Conservation (phyloP, 345 rosid species). For the Tarenaya hassleriana region DNA sequence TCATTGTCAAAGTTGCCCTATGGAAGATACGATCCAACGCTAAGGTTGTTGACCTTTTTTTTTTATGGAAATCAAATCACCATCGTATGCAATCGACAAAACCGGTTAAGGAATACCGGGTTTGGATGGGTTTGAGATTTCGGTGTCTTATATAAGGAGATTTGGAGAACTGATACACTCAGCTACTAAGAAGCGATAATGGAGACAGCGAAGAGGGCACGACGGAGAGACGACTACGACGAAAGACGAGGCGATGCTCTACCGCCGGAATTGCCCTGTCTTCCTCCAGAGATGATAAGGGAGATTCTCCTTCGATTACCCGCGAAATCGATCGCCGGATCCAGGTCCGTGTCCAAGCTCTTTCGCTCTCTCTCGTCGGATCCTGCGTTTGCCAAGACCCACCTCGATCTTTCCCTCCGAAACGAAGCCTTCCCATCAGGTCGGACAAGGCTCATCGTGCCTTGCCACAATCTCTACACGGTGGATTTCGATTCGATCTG, state of each 20-base stretch:
- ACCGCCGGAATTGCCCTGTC: conserved; percentile 5
- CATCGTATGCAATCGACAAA: too few species aligned
- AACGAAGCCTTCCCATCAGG: not conserved
- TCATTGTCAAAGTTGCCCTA: too few species aligned
- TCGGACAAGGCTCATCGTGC: conserved; percentile 21
- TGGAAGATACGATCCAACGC: too few species aligned
- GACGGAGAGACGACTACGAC: conserved; percentile 14
- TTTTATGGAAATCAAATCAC: too few species aligned
- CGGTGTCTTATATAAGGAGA: too few species aligned
- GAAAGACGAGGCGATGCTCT: not conserved
- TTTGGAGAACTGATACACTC: conserved; percentile 3
- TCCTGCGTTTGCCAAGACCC: conserved; percentile 32
- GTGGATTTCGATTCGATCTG: conserved; percentile 23
- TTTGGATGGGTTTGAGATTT: too few species aligned
- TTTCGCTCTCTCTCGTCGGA: conserved; percentile 29
- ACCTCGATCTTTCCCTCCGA: conserved; percentile 20
- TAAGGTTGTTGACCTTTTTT: too few species aligned
- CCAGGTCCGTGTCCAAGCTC: conserved; percentile 41
- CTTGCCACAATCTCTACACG: conserved; percentile 23
- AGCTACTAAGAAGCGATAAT: conserved; percentile 16
- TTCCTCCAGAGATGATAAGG: conserved; percentile 35
- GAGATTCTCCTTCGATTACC: conserved; percentile 41
- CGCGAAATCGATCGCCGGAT: conserved; percentile 30
- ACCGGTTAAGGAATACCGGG: too few species aligned
- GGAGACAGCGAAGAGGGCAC: conserved; percentile 16